These are phyloP conservation scores for Beta lomatogona DNA, from an alignment of 179 eudicot genomes.

Conservation along the genomic window DNA sequence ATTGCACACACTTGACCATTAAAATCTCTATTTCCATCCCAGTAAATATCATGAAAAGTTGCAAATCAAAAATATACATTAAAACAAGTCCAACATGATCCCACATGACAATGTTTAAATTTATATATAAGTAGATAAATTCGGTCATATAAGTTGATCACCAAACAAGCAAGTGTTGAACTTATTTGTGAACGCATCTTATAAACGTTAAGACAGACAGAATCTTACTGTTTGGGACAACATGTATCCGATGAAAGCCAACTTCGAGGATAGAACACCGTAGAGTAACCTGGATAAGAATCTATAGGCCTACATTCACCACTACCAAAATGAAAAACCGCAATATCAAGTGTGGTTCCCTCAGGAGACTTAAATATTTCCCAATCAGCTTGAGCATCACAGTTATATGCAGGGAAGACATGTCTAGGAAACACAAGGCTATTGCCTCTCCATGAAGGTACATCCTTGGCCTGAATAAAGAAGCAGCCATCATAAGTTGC, in stretches of 20 bases:
- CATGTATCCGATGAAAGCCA: conserved; percentile 17
- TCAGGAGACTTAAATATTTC: background rate
- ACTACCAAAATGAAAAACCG: conserved; percentile 13
- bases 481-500: conserved; percentile 17
- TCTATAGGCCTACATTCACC: conserved; percentile 3
- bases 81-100: no score
- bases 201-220: background rate
- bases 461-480: conserved; percentile 14
- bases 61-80: no score
- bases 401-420: conserved; percentile 13
- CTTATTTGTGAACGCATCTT: no score
- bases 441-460: conserved; percentile 30
- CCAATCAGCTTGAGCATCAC: background rate
- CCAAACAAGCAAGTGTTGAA: no score
- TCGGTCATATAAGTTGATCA: no score
- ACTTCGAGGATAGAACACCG: conserved; percentile 18
- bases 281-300: background rate
- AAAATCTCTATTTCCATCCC: no score
- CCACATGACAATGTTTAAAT: no score
- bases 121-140: no score
- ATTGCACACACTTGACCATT: no score
- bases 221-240: background rate
- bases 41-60: no score
- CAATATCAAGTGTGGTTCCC: background rate
- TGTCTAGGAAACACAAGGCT: conserved; percentile 21